A percentile compares a stretch with the other conserved stretches of the same genome.
phyloP scores from a whole-genome alignment of 2,329 filamentous ascomycete species.

The Penicillium vulpinum region DNA sequence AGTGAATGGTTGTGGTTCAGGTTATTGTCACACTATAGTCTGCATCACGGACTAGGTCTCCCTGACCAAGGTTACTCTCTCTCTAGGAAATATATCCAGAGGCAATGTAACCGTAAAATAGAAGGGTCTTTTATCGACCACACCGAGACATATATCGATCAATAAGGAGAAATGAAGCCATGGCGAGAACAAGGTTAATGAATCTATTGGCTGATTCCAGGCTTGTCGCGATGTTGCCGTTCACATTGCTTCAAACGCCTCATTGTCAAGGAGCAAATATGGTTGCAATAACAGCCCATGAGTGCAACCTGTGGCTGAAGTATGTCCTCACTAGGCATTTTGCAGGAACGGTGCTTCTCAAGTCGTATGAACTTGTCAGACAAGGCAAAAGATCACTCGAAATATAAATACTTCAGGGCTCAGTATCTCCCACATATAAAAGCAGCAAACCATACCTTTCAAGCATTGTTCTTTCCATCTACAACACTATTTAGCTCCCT shows the following conservation, averaged over 20 bases:
- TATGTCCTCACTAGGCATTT: background rate
- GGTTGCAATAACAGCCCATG: slow-evolving; percentile 7
- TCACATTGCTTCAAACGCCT: background rate
- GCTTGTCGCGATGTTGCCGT: background rate
- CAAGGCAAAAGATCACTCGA: background rate
- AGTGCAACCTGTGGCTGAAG: slow-evolving; percentile 10
- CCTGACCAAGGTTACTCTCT: slow-evolving; percentile 12
- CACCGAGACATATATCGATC: slow-evolving; percentile 12
- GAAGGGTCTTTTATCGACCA: background rate
- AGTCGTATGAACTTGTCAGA: background rate
- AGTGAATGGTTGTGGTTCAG: background rate
- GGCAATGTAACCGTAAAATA: slow-evolving; percentile 22
- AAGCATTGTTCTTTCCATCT: background rate
- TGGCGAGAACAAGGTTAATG: background rate
- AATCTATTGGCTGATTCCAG: background rate
- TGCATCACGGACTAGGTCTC: slow-evolving; percentile 6
- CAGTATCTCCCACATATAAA: background rate
- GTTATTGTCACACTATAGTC: slow-evolving; percentile 10
- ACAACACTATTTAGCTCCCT: background rate
- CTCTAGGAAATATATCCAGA: background rate
- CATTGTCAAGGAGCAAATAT: background rate
- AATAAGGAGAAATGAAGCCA: background rate
- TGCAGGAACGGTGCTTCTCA: background rate
- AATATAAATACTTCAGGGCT: too few relatives aligned
- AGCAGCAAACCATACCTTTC: too few relatives aligned